Conservation (phyloP, 352 stramenopile species). For the Blastocystis sp. region DNA sequence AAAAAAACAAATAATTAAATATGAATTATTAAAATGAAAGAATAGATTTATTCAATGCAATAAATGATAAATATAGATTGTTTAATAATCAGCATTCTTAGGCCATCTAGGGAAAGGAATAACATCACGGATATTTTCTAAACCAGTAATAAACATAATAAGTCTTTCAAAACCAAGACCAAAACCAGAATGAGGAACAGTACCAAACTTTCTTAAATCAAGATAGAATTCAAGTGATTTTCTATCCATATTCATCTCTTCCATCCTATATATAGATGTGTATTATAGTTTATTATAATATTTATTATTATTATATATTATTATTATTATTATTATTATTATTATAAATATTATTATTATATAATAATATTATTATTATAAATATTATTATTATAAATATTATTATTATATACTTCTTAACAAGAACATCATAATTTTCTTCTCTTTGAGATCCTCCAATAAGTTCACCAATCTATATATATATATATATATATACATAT, state of each 20-base stretch:
- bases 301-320: neutral
- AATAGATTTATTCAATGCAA: no score
- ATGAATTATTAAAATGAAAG: no score
- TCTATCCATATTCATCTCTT: slow-evolving; percentile 53
- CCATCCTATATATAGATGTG: no score
- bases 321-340: neutral
- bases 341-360: neutral
- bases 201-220: slow-evolving; percentile 80
- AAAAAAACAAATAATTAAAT: no score
- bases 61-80: no score
- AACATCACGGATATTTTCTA: slow-evolving; percentile 93
- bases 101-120: slow-evolving; percentile 84
- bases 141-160: slow-evolving; percentile 81
- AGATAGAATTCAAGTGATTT: slow-evolving; percentile 82
- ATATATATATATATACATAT: no score
- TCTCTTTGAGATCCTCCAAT: slow-evolving; percentile 83
- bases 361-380: neutral
- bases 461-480: slow-evolving; percentile 63
- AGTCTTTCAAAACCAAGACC: slow-evolving; percentile 90
- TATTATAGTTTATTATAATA: no score
- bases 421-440: slow-evolving; percentile 58
- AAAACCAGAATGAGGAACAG: slow-evolving; percentile 84
- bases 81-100: slow-evolving; percentile 73
- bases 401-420: slow-evolving; percentile 37
- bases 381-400: neutral